Percentiles rank a stretch among this genome's conserved stretches.
These are phyloP conservation scores for Akanthomyces muscarius DNA, from an alignment of 2,329 filamentous ascomycete species.

Conservation along the genomic window DNA sequence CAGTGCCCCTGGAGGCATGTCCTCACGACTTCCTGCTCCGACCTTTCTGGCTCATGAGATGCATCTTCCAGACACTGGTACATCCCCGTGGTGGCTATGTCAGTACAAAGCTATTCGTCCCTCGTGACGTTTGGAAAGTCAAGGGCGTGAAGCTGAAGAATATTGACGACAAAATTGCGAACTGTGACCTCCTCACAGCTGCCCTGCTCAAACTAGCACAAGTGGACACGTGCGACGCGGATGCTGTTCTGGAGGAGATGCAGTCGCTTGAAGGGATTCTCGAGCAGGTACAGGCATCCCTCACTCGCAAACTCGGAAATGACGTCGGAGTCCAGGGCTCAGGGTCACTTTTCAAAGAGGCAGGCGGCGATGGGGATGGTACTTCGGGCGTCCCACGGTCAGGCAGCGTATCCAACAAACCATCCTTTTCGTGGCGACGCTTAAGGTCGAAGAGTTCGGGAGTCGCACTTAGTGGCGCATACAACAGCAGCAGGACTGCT, in stretches of 20 bases:
- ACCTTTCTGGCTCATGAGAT: constrained; percentile 97
- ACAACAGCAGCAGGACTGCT: constrained; percentile 30
- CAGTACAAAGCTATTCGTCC: constrained; percentile 86
- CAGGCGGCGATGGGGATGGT: constrained; percentile 45
- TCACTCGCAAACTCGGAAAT: constrained; percentile 82
- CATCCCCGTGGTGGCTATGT: constrained; percentile 91
- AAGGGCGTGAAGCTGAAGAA: constrained; percentile 90
- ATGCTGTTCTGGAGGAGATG: constrained; percentile 91
- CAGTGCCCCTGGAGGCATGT: constrained; percentile 82
- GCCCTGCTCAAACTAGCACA: constrained; percentile 77
- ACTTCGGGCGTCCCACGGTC: constrained; percentile 46
- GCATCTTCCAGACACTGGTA: constrained; percentile 84
- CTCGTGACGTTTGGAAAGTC: constrained; percentile 88
- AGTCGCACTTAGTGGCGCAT: constrained; percentile 51
- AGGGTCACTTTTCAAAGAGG: constrained; percentile 70
- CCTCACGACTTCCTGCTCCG: constrained; percentile 84
- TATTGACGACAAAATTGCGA: constrained; percentile 88
- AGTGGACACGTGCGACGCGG: constrained; percentile 86
- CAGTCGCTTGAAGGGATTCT: constrained; percentile 80
- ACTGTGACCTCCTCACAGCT: constrained; percentile 86
- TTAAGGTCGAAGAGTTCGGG: constrained; percentile 85
- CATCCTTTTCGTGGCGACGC: constrained; percentile 77
- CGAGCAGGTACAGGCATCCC: constrained; percentile 73
- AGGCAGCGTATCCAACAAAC: constrained; percentile 64
- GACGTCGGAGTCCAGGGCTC: constrained; percentile 83